A percentile compares a stretch with the other conserved stretches of the same genome.
These are phyloP conservation scores for Pleurotus djamor DNA, from an alignment of 768 basidiomycete species.

Conservation along the genomic window DNA sequence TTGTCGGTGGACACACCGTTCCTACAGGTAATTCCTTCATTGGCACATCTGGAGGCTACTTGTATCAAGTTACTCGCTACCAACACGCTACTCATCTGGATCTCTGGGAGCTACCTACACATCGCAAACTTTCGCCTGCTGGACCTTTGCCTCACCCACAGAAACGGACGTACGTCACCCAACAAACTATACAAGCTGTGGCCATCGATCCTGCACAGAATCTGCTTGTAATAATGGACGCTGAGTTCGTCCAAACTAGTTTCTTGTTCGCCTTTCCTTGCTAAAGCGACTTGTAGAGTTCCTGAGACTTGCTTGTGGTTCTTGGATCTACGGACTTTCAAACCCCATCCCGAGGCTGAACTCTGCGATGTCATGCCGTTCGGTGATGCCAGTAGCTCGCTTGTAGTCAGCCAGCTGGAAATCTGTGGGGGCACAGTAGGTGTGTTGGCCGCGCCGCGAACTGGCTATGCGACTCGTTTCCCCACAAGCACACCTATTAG, in stretches of 20 bases:
- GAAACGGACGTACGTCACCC: background rate
- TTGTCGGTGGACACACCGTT: background rate
- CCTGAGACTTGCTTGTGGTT: conserved; percentile 4
- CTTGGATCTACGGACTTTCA: background rate
- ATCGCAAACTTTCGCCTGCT: background rate
- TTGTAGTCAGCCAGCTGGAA: conserved; percentile 1
- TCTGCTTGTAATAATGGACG: conserved; percentile 1
- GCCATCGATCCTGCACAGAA: conserved; percentile 3
- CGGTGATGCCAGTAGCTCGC: background rate
- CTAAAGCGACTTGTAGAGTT: background rate
- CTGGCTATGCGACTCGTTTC: background rate
- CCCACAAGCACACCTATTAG: conserved; percentile 4
- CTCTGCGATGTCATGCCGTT: conserved; percentile 6
- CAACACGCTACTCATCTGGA: conserved; percentile 1
- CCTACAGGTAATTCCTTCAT: conserved; percentile 4
- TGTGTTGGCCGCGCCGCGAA: background rate
- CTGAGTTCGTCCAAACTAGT: background rate
- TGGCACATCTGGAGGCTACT: background rate
- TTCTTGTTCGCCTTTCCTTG: background rate
- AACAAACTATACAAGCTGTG: conserved; percentile 1
- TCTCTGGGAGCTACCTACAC: conserved; percentile 3
- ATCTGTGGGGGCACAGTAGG: conserved; percentile 5
- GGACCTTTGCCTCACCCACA: background rate
- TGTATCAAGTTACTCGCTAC: conserved; percentile 3
- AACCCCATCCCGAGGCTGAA: conserved; percentile 6